Conservation (phyloP, 495 filamentous ascomycete species). For the Geoglossum glabrum region DNA sequence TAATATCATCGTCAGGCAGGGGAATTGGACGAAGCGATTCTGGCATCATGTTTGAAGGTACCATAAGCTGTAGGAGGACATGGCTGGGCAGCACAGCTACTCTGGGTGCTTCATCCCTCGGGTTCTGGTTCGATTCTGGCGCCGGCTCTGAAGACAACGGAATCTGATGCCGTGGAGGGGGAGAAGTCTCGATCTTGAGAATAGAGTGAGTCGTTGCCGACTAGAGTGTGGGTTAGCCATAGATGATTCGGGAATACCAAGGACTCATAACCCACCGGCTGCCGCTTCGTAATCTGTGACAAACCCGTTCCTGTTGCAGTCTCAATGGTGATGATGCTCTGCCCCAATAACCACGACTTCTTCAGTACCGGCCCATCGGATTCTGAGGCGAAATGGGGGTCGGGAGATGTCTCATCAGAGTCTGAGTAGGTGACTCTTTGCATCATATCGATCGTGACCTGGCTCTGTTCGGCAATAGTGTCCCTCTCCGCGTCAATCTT, state of each 20-base stretch:
- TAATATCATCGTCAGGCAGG: slow-evolving; percentile 63
- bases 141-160: slow-evolving; percentile 17
- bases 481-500: slow-evolving; percentile 50
- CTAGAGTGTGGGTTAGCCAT: background rate
- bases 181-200: slow-evolving; percentile 49
- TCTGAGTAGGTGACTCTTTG: slow-evolving; percentile 77
- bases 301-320: slow-evolving; percentile 54
- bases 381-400: slow-evolving; percentile 38
- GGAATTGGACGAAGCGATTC: slow-evolving; percentile 48
- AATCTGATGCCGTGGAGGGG: slow-evolving; percentile 45
- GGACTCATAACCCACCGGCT: slow-evolving; percentile 25
- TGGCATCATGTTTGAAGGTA: slow-evolving; percentile 41
- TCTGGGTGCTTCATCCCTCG: slow-evolving; percentile 19
- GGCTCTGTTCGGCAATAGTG: slow-evolving; percentile 73
- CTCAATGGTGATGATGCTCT: slow-evolving; percentile 73
- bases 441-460: slow-evolving; percentile 91
- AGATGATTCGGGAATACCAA: background rate
- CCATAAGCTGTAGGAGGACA: slow-evolving; percentile 59
- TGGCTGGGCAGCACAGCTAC: slow-evolving; percentile 57
- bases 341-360: slow-evolving; percentile 71
- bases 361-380: slow-evolving; percentile 46
- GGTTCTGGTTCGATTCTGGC: slow-evolving; percentile 26
- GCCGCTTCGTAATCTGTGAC: slow-evolving; percentile 61
- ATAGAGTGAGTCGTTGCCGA: slow-evolving; percentile 65
- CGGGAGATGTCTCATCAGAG: slow-evolving; percentile 46